Evolutionary conservation across 179 eudicot species (phyloP), one percentile per base, ranked within the genome.

Genomic region (Gypsophila paniculata): DNA sequence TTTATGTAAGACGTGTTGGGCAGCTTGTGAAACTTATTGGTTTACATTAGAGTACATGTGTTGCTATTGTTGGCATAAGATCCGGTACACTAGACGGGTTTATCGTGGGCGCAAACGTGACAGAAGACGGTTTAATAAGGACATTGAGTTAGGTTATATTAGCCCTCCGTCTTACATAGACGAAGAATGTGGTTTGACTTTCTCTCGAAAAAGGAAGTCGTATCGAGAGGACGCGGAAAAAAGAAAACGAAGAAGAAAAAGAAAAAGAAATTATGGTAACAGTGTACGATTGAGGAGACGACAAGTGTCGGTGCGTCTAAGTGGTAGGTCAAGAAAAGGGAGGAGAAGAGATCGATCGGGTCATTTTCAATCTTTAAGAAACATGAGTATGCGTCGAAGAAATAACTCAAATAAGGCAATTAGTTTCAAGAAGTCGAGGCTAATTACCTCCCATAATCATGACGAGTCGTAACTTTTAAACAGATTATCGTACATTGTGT

Each of bases 1-100:
- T 75, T 72, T 83, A 13, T 83, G 83, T 51, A 85, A 81, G 70
- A 83, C 81, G 70, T 63, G 85, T 69, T 85, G 88, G 81, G 85
- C 81, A 21, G 80, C 77, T 49, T 85, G 85, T 68, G 81, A 85
- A 75, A 73, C 86, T 13, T 83, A 49, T 59, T 85, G 86, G 74
- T 63, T 76, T 0, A 67, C 78, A 25, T 72, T 80, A 46, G 82
- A 77, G 52, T 67, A 75, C 25, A 26, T 79, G 32, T 75, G 79
- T n/a, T 85, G 88, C 59, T 85, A 76, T 10, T 78, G 85, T 48
- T 85, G 88, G 81, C 75, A 75, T 71, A 85, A 83, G 69, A 72
- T 80, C 53, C 75, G 76, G 1, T 69, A 83, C 69, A 74, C 84
- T 5, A 78, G 76, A 62, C 79, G 83, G 15, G 85, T 83, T 19